Evolutionary conservation across 2,329 filamentous ascomycete species (phyloP).

Genomic region (Karstenula rhodostoma): DNA sequence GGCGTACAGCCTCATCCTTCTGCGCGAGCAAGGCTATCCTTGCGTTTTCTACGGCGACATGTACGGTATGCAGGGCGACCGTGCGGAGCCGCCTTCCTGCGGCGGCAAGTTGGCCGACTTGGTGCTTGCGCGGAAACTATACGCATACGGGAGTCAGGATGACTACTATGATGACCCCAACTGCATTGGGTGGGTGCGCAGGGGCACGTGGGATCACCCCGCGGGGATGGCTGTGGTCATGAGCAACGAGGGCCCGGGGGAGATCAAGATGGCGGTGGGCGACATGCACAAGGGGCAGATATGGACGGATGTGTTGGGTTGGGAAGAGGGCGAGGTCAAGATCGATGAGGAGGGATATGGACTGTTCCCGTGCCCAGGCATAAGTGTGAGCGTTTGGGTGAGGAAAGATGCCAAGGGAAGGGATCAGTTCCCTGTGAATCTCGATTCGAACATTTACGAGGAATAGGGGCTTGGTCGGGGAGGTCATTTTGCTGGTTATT

Average conservation of each 20-base stretch:
- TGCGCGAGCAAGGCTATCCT: slow-evolving; percentile 68
- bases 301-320: slow-evolving; percentile 70
- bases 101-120: slow-evolving; percentile 65
- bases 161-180: slow-evolving; percentile 69
- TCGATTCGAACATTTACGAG: slow-evolving; percentile 43
- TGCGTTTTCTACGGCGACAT: slow-evolving; percentile 77
- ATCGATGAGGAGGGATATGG: slow-evolving; percentile 69
- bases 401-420: slow-evolving; percentile 61
- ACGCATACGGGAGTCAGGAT: slow-evolving; percentile 70
- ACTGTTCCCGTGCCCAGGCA: slow-evolving; percentile 57
- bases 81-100: slow-evolving; percentile 61
- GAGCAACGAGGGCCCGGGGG: slow-evolving; percentile 52
- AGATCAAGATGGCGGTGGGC: slow-evolving; percentile 70
- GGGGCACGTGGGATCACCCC: slow-evolving; percentile 62
- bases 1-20: slow-evolving; percentile 75
- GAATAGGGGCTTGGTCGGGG: not conserved
- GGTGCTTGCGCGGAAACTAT: slow-evolving; percentile 69
- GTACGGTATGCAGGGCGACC: slow-evolving; percentile 67
- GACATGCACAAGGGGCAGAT: slow-evolving; percentile 64
- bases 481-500: too few relatives aligned
- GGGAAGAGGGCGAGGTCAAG: slow-evolving; percentile 62
- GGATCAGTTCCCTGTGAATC: slow-evolving; percentile 45
- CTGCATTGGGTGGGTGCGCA: slow-evolving; percentile 68
- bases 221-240: slow-evolving; percentile 60
- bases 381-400: slow-evolving; percentile 70